phyloP scores from a whole-genome alignment of 805 yeast species.

The Zygoascus bituminiphila region DNA sequence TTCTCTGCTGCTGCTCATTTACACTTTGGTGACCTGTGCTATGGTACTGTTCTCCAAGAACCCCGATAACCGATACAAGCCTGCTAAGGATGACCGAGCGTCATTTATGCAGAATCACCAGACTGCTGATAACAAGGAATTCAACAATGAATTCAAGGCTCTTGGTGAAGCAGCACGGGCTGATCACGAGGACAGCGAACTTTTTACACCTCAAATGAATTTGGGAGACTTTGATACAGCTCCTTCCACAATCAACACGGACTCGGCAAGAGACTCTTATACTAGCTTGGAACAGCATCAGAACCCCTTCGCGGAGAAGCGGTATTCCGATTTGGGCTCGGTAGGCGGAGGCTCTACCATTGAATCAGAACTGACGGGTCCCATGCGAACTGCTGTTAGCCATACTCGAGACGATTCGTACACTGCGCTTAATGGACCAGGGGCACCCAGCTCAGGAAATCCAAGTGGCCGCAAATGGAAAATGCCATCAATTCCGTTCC shows the following conservation, averaged over 20 bases:
- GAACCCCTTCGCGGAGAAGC: constrained; percentile 14
- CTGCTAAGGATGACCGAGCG: constrained; percentile 86
- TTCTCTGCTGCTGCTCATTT: constrained; percentile 60
- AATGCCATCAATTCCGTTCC: not conserved
- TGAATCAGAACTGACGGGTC: not conserved
- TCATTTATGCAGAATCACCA: constrained; percentile 46
- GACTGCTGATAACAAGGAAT: constrained; percentile 34
- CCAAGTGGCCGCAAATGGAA: not conserved
- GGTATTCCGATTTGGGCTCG: constrained; percentile 3
- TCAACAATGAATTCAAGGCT: constrained; percentile 44
- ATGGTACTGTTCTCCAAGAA: constrained; percentile 65
- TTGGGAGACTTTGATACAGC: constrained; percentile 4
- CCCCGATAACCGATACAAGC: constrained; percentile 82
- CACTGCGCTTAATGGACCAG: constrained; percentile 1
- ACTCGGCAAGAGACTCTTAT: not conserved
- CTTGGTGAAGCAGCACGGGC: constrained; percentile 78
- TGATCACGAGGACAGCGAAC: constrained; percentile 41
- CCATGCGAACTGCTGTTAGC: not conserved
- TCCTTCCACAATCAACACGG: not conserved
- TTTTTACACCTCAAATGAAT: not conserved
- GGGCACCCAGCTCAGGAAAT: not conserved
- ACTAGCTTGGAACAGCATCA: not conserved
- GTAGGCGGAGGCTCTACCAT: not conserved
- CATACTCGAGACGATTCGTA: constrained; percentile 4
- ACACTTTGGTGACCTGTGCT: constrained; percentile 59